Base-by-base conservation (phyloP, 768 basidiomycete genomes). In the Lentinula raphanica region DNA sequence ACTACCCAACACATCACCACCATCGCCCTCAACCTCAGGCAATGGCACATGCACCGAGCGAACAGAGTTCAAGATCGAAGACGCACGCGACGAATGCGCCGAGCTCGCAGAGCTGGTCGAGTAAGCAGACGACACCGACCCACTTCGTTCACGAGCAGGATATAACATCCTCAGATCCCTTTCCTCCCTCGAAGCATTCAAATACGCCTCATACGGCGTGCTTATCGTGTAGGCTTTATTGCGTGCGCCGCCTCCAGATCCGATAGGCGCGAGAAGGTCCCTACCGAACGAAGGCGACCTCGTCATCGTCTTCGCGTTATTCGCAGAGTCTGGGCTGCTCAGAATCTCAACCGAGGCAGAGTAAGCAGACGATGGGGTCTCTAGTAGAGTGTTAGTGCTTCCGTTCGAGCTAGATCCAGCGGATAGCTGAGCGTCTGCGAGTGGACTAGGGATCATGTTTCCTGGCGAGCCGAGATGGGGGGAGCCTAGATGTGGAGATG, bases 201-300 rank as follows among this genome's bases (percentile, higher is more conserved):
- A 7, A 36, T 44, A 56, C 13, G 55, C 40, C 11, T 56, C 55
- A 15, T 56, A 57, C 6, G 56, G 56, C 21, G 56, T 49, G 19
- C 56, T 57, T 21, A 57, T 57, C 23, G 56, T 57, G 35, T 57
- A 46, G 1, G 56, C 19, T 49, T 57, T 57, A 11, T 28, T 39
- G n/a, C 54, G 39, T 17, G 13, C 12, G n/a, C 36, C 29, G 25
- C 23, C 13, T 13, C 5, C 32, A 7, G 25, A n/a, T n/a, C 51
- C 35, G 36, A 28, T 19, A n/a, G 49, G 29, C 5, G 3, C 49
- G 31, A 35, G 29, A n/a, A 50, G 32, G 5, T 31, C 51, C 25
- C 25, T 15, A 23, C 11, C 23, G 5, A 19, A 50, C 12, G 23
- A 25, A 53, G 51, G 51, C 5, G 36, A 17, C 12, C 19, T 15